Percentiles rank a stretch among this genome's conserved stretches.
These are phyloP conservation scores for Kuraishia molischiana DNA, from an alignment of 805 yeast species.

Conservation along the genomic window DNA sequence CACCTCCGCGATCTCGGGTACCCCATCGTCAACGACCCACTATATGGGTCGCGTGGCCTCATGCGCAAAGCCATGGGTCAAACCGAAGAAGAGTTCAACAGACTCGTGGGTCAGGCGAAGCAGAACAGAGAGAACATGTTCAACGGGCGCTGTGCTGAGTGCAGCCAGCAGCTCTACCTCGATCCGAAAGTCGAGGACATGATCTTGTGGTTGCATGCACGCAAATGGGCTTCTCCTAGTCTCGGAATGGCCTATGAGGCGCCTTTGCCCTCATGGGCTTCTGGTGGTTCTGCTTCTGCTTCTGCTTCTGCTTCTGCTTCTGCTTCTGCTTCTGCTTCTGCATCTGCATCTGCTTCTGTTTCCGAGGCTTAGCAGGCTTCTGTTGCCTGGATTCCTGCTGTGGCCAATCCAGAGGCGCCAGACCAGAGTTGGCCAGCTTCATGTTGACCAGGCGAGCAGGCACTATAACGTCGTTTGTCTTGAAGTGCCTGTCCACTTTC, in stretches of 20 bases:
- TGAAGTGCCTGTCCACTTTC: constrained; percentile 2
- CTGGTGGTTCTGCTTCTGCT: no score
- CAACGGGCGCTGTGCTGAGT: constrained; percentile 20
- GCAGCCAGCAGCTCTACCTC: constrained; percentile 22
- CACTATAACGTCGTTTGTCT: constrained; percentile 1
- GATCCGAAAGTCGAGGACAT: constrained; percentile 19
- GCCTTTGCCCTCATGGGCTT: constrained; percentile 36
- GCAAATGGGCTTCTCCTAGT: constrained; percentile 21
- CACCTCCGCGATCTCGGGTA: constrained; percentile 37
- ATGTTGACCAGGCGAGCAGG: constrained; percentile 20
- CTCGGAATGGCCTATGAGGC: constrained; percentile 29
- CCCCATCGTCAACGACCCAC: constrained; percentile 25
- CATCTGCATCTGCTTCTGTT: no score
- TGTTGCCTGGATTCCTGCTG: background rate
- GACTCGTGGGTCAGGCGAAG: constrained; percentile 6
- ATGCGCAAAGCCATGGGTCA: constrained; percentile 4
- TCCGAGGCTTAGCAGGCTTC: no score
- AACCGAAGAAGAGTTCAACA: constrained; percentile 5
- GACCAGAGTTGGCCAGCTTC: no score
- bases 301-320: no score
- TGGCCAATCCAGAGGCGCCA: no score
- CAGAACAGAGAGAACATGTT: constrained; percentile 10
- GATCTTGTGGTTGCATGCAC: constrained; percentile 40
- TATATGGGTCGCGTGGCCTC: constrained; percentile 12
- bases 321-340: no score